phyloP scores from a whole-genome alignment of 495 filamentous ascomycete genomes.

The Penicillium waksmanii region DNA sequence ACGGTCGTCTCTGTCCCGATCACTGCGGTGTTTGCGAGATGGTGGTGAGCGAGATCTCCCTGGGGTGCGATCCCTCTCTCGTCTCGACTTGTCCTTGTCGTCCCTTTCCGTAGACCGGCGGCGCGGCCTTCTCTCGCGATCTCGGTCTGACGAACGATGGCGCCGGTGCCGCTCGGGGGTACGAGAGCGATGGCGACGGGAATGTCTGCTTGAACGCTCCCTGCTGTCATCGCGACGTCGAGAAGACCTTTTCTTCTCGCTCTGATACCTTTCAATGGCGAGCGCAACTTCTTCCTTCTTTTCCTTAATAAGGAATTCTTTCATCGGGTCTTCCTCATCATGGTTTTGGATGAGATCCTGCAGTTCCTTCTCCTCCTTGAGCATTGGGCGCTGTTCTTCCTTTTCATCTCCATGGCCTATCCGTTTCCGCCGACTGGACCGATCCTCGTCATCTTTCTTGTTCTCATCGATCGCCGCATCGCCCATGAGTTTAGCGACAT shows the following conservation, averaged over 20 bases:
- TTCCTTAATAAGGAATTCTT: constrained; percentile 81
- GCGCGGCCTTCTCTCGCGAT: constrained; percentile 34
- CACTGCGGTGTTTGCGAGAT: constrained; percentile 35
- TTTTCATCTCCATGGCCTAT: constrained; percentile 34
- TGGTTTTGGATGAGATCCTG: constrained; percentile 74
- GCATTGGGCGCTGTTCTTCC: constrained; percentile 46
- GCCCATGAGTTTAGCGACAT: constrained; percentile 46
- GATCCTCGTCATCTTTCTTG: constrained; percentile 35
- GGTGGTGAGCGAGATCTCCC: constrained; percentile 41
- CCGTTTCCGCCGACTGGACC: constrained; percentile 51
- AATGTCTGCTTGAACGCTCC: constrained; percentile 54
- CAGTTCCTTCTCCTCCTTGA: constrained; percentile 77
- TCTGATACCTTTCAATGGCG: constrained; percentile 62
- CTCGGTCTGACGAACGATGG: constrained; percentile 37
- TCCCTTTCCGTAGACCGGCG: constrained; percentile 35
- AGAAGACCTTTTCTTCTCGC: constrained; percentile 42
- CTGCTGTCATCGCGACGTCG: constrained; percentile 41
- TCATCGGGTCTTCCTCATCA: constrained; percentile 98
- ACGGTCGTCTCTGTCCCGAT: constrained; percentile 41
- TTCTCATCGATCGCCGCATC: constrained; percentile 30
- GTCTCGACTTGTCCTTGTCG: constrained; percentile 25
- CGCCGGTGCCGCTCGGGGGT: constrained; percentile 39
- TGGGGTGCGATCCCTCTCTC: constrained; percentile 36
- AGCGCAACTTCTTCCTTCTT: constrained; percentile 84
- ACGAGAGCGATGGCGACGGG: constrained; percentile 56